Evolutionary conservation across 371 early-diverging fungal species (phyloP).

Genomic region (Mortierella sp.): DNA sequence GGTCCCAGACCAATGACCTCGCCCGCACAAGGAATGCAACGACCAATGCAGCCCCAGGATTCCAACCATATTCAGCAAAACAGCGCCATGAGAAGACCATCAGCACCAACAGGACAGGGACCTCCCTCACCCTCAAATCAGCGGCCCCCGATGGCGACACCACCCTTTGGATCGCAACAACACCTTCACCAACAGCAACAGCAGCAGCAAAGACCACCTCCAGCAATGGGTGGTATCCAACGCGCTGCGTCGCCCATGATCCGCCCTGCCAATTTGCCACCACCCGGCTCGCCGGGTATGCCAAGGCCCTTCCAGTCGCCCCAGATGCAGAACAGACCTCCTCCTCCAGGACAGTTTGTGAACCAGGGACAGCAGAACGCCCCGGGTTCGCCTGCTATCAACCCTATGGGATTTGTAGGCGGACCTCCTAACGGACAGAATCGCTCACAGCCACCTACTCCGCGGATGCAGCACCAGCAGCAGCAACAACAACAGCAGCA

Average conservation of each 20-base stretch:
- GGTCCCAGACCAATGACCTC: constrained; percentile 35
- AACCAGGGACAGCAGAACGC: constrained; percentile 34
- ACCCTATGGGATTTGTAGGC: constrained; percentile 41
- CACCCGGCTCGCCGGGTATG: constrained; percentile 51
- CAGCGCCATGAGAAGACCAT: constrained; percentile 28
- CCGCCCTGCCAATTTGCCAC: constrained; percentile 43
- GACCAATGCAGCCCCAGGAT: constrained; percentile 21
- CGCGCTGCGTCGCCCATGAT: constrained; percentile 51
- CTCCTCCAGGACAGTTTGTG: constrained; percentile 28
- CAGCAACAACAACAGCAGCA: constrained; percentile 29
- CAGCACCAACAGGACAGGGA: constrained; percentile 23
- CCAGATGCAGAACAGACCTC: constrained; percentile 41
- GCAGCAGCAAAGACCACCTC: constrained; percentile 29
- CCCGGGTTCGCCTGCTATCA: constrained; percentile 43
- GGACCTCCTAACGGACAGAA: constrained; percentile 51
- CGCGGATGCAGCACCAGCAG: constrained; percentile 31
- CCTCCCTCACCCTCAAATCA: constrained; percentile 44
- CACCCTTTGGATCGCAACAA: constrained; percentile 38
- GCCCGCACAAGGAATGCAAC: constrained; percentile 25
- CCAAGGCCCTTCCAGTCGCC: constrained; percentile 51
- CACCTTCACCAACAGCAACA: constrained; percentile 14
- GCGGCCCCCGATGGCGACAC: constrained; percentile 36
- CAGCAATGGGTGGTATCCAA: constrained; percentile 36
- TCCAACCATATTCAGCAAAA: constrained; percentile 25
- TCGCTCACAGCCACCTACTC: constrained; percentile 49